A percentile compares a stretch with the other conserved stretches of the same genome.
Evolutionary conservation across 805 yeast genomes (phyloP).

Genomic region (Yamadazyma tumulicola): DNA sequence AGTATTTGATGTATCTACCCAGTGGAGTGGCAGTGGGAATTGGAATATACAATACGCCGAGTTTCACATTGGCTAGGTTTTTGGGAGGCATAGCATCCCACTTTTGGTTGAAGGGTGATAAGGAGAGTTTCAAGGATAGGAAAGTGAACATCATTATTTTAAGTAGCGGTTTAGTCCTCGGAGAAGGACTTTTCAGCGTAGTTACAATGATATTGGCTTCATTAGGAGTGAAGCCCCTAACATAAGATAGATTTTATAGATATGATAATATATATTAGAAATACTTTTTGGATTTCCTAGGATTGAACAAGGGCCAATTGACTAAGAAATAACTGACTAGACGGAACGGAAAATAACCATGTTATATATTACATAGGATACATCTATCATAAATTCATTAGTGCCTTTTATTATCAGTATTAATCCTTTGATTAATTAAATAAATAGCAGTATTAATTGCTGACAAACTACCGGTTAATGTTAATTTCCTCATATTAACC

Average conservation of each 20-base stretch:
- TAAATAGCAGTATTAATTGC: slow-evolving; percentile 72
- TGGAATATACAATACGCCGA: slow-evolving; percentile 91
- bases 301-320: too few species aligned
- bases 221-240: too few species aligned
- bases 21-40: slow-evolving; percentile 97
- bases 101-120: slow-evolving; percentile 42
- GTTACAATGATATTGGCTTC: slow-evolving; percentile 76
- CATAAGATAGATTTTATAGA: too few species aligned
- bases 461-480: slow-evolving; percentile 62
- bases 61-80: slow-evolving; percentile 90
- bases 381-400: slow-evolving; percentile 3
- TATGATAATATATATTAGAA: too few species aligned
- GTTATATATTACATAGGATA: slow-evolving; percentile 1
- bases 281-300: too few species aligned
- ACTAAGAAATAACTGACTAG: too few species aligned
- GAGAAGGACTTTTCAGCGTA: slow-evolving; percentile 89
- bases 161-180: slow-evolving; percentile 88
- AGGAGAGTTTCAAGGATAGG: slow-evolving; percentile 32
- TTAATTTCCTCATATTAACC: slow-evolving; percentile 51
- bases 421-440: slow-evolving; percentile 69
- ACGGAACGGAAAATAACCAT: too few species aligned
- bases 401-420: slow-evolving; percentile 57
- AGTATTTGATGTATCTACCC: slow-evolving; percentile 61
- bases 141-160: slow-evolving; percentile 78
- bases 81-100: slow-evolving; percentile 76